Base-by-base conservation (phyloP, 805 yeast genomes). In the Candida anglica region DNA sequence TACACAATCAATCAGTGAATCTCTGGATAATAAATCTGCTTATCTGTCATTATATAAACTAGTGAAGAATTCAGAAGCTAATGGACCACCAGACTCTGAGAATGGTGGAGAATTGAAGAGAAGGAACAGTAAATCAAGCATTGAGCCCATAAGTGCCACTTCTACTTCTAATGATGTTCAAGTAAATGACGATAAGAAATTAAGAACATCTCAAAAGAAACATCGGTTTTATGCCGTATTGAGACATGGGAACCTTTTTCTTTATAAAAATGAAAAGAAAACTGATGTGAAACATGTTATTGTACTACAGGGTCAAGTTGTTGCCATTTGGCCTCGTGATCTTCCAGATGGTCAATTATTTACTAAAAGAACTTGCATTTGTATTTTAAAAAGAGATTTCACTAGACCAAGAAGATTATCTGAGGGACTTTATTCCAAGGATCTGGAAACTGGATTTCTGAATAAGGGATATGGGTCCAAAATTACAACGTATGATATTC, bases 171-270 rank as follows among this genome's bases (percentile, higher is more conserved):
- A 16, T n/a, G 34, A 24, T 5, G 15, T 29, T n/a, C 14, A 32
- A 20, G 15, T 28, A 13, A 16, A 20, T 15, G 27, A 33, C 4
- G 32, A 36, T 13, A 19, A 30, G 9, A 27, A 30, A 15, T 19
- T 48, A 15, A 50, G 43, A 15, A 38, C 49, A 15, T 46, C 52
- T 4, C 61, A 56, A 16, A 70, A 66, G 44, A 79, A 76, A 47
- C 85, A 81, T 49, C 62, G 78, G 27, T 84, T 69, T 50, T 84
- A 60, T 53, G 89, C 81, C 1, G 78, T 85, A 0, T 63, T 88
- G 33, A 82, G 85, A 48, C 96, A 89, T 49, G 95, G 96, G 0
- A 88, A 88, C 50, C 59, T 93, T 35, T 86, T 89, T 50, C 63
- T 93, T n/a, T 91, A 86, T 60, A 76, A 77, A 39, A 86, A 84